These are phyloP conservation scores for Fusarium dimerum DNA, from an alignment of 2,329 filamentous ascomycete genomes.

Conservation along the genomic window DNA sequence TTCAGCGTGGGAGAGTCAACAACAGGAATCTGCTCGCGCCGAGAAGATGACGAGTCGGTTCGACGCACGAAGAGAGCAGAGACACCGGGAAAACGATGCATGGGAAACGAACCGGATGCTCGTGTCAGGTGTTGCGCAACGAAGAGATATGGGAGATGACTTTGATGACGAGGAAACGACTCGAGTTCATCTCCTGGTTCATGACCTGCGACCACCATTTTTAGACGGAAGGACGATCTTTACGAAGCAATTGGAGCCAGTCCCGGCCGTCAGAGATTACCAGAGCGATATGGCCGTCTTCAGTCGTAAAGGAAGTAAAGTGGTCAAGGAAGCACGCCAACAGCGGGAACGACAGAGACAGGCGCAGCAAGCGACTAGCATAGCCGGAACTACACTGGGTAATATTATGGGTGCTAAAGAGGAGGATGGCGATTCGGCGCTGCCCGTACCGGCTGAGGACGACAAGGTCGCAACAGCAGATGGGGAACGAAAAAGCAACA, in stretches of 20 bases:
- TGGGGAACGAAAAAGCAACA: constrained; percentile 54
- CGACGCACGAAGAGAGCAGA: constrained; percentile 73
- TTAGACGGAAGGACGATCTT: constrained; percentile 94
- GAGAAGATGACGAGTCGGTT: constrained; percentile 78
- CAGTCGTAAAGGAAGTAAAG: constrained; percentile 89
- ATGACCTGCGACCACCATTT: constrained; percentile 92
- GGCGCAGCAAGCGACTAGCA: constrained; percentile 90
- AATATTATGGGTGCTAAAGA: constrained; percentile 97
- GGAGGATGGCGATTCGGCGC: constrained; percentile 86
- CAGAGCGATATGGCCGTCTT: constrained; percentile 99
- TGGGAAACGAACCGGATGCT: constrained; percentile 99
- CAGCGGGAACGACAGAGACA: constrained; percentile 92
- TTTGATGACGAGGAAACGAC: constrained; percentile 92
- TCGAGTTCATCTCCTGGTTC: constrained; percentile 85
- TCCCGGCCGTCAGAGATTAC: constrained; percentile 87
- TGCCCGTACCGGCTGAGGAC: constrained; percentile 73
- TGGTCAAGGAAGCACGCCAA: constrained; percentile 87
- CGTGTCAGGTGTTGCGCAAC: constrained; percentile 90
- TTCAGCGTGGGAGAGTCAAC: constrained; percentile 71
- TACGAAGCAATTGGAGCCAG: constrained; percentile 93
- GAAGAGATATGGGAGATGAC: constrained; percentile 76
- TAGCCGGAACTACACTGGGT: constrained; percentile 87
- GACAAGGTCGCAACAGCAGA: constrained; percentile 69
- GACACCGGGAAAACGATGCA: constrained; percentile 91
- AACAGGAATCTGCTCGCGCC: constrained; percentile 74